Base-by-base conservation (phyloP, 331 rosid species). In the Stylosanthes scabra region DNA sequence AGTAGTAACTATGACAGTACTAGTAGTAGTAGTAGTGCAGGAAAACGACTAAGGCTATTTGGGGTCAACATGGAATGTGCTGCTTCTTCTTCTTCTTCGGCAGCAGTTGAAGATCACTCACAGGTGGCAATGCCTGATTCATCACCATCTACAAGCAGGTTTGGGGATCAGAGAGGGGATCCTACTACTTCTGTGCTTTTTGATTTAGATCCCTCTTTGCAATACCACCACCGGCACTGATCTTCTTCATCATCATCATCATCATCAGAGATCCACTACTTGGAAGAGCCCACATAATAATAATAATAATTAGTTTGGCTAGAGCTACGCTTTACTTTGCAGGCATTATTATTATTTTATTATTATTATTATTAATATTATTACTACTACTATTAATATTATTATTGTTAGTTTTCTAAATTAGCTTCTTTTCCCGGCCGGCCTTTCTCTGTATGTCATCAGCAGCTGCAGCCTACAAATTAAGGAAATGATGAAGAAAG, bases 11-110 rank as follows among this genome's bases (percentile, higher is more conserved):
- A 3, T 31, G 37, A 31, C 37, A 31, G 37, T 31, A 31, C 37
- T 50, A 15, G 8, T 34, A 37, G 8, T 50, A 37, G 8, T 50
- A 45, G 64, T 29, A 51, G 68, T 4, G 46, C 78, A 0, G 81
- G 79, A n/a, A 90, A 85, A 58, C 62, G 85, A 61, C 82, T 92
- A 4, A 85, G 97, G 80, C 92, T 92, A 63, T 92, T 92, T 71
- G 97, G 97, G 12, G 96, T 92, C 52, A 89, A 92, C 83, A 88
- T 92, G 96, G 96, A 92, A 75, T 89, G 88, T 74, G 78, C 80
- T 54, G 59, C 83, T 8, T 64, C 90, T 0, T 15, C 50, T n/a
- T 25, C 74, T 20, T 34, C 78, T 2, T 28, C 80, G 1, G 10
- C 27, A 11, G n/a, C 42, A 11, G n/a, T 37, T 0, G 84, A 82